These are phyloP conservation scores for Seiridium cupressi DNA, from an alignment of 2,329 filamentous ascomycete genomes.

Conservation along the genomic window DNA sequence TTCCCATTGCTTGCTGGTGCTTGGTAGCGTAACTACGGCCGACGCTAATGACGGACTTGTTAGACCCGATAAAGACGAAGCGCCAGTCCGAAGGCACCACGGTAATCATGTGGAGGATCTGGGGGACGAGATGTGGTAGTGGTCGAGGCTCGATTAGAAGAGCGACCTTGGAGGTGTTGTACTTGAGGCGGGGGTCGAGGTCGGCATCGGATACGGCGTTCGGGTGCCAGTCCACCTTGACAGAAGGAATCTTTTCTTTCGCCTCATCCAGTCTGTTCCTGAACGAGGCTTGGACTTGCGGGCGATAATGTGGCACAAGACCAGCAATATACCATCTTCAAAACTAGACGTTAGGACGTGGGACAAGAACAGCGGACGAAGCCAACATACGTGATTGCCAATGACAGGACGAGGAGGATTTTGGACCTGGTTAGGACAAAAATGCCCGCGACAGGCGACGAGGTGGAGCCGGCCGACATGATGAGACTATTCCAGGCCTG, in stretches of 20 bases:
- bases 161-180: constrained; percentile 49
- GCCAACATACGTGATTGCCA: constrained; percentile 34
- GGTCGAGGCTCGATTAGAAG: constrained; percentile 50
- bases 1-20: constrained; percentile 48
- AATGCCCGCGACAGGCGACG: constrained; percentile 6
- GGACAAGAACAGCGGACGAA: not conserved
- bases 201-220: constrained; percentile 7
- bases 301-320: constrained; percentile 41
- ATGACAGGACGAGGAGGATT: constrained; percentile 31
- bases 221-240: constrained; percentile 38
- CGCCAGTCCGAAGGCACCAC: constrained; percentile 54
- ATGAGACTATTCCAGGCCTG: not conserved
- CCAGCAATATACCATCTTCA: constrained; percentile 46
- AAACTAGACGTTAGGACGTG: not conserved
- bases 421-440: constrained; percentile 33
- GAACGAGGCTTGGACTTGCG: constrained; percentile 37
- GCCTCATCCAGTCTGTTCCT: constrained; percentile 37
- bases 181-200: constrained; percentile 30
- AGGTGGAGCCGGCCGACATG: constrained; percentile 14
- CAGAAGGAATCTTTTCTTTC: constrained; percentile 30
- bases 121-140: constrained; percentile 46
- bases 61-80: constrained; percentile 51
- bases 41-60: constrained; percentile 43
- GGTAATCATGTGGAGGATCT: constrained; percentile 50
- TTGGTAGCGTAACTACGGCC: constrained; percentile 43